phyloP scores from a whole-genome alignment of 345 rosid genomes.

The Dimocarpus longan region DNA sequence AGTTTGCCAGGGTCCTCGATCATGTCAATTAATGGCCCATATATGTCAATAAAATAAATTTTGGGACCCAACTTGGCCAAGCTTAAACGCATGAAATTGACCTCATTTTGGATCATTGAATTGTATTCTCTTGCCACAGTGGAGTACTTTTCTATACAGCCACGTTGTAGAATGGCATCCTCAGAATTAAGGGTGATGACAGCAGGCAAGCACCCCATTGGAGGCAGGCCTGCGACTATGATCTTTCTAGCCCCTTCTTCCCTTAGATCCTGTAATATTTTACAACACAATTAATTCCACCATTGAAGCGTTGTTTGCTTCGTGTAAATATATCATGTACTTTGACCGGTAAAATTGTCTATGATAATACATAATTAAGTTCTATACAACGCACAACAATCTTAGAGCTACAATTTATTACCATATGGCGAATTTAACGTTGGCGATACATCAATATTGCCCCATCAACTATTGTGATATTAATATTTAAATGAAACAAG shows the following conservation, averaged over 20 bases:
- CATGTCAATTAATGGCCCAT: constrained; percentile 37
- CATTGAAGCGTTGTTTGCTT: too few relatives aligned
- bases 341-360: too few relatives aligned
- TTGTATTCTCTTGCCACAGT: constrained; percentile 54
- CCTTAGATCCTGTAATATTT: constrained; percentile 45
- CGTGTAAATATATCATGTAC: too few relatives aligned
- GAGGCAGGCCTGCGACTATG: constrained; percentile 51
- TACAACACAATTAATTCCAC: not conserved
- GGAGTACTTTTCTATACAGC: constrained; percentile 54
- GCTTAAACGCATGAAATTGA: constrained; percentile 37
- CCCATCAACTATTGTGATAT: too few relatives aligned
- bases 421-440: too few relatives aligned
- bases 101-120: constrained; percentile 46
- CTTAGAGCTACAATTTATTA: too few relatives aligned
- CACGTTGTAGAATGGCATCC: constrained; percentile 39
- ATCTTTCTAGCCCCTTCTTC: constrained; percentile 66
- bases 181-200: constrained; percentile 60
- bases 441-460: too few relatives aligned
- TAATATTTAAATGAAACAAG: too few relatives aligned
- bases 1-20: constrained; percentile 37
- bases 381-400: too few relatives aligned
- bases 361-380: too few relatives aligned
- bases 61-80: constrained; percentile 40
- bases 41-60: constrained; percentile 45
- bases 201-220: constrained; percentile 81